These are phyloP conservation scores for Papilionanthe hybrid DNA, from an alignment of 116 monocot genomes.

Conservation along the genomic window DNA sequence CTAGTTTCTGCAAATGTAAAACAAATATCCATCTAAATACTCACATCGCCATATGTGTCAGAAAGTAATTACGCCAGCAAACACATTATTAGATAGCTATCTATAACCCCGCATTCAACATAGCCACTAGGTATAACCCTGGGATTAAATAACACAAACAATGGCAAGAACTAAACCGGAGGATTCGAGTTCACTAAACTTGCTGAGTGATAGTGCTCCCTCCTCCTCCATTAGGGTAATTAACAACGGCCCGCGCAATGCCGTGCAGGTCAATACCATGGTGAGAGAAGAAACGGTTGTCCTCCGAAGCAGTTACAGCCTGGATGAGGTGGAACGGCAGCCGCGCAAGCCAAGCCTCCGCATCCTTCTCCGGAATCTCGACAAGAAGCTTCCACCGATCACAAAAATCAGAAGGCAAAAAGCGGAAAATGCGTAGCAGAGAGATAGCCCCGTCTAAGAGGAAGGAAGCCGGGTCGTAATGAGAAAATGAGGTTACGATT, in stretches of 20 bases:
- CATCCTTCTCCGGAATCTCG: conserved; percentile 15
- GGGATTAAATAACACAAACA: no score
- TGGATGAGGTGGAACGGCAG: conserved; percentile 19
- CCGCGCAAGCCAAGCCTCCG: conserved; percentile 15
- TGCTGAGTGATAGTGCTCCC: conserved; percentile 34
- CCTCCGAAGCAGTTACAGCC: conserved; percentile 20
- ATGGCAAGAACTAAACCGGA: background rate
- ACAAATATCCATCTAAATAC: no score
- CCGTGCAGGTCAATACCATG: conserved; percentile 16
- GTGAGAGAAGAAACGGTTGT: conserved; percentile 22
- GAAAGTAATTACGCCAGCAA: no score
- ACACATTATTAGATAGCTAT: no score
- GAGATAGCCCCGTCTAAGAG: conserved; percentile 5
- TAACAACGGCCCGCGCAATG: conserved; percentile 14
- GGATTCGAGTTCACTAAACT: conserved; percentile 1
- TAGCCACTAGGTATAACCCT: no score
- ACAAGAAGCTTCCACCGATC: conserved; percentile 14
- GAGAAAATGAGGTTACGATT: background rate
- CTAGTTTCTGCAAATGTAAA: no score
- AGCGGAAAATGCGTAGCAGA: background rate
- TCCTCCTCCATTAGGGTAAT: conserved; percentile 29
- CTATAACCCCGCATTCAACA: no score
- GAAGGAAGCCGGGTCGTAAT: background rate
- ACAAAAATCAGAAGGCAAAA: conserved; percentile 13
- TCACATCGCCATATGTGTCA: no score